Base-by-base conservation (phyloP, 495 filamentous ascomycete species). In the Penicillium steckii region DNA sequence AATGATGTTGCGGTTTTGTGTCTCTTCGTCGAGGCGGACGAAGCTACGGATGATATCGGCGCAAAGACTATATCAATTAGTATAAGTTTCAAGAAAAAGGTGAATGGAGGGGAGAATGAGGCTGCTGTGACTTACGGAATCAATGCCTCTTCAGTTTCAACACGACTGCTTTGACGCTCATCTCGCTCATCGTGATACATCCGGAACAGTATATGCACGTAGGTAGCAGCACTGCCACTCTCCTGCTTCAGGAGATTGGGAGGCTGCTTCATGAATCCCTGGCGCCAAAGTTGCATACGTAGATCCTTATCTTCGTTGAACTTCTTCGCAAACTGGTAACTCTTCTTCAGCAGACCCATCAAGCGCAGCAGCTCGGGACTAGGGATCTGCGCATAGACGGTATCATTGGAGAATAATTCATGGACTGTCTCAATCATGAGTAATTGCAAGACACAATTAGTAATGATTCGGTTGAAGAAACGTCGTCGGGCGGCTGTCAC, bases 381-480 rank as follows among this genome's bases (percentile, higher is more conserved):
- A 2, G 94, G 94, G 43, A 99, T 97, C 68, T 95, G 82, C 24
- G 84, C 81, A 70, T 97, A 99, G 30, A 99, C 95, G 24, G 88
- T 80, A 61, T 99, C 93, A 65, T 97, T 97, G 47, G 90, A 95
- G 75, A 99, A 97, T 23, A 99, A 82, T 67, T 99, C 94, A 58
- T 95, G 92, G 32, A 99, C 94, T 1, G 94, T 99, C 66, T 97
- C 95, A 68, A 99, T 99, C 90, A 97, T 97, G 46, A 99, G 84
- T 3, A 99, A 78, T 65, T 97, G 95, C 12, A 99, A 77, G 9
- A 99, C 95, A 68, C 94, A 99, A 59, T 92, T 92, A n/a, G 90
- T 95, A 70, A 99, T 99, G 66, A 99, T 99, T 58, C 93, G 88
- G 69, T 97, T 99, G 79, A 99, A 99, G 71, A 96, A 96, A 21